Percentiles rank a stretch among this genome's conserved stretches.
Evolutionary conservation across 2,329 filamentous ascomycete species (phyloP).

Genomic region (Daldinia eschscholtzii): DNA sequence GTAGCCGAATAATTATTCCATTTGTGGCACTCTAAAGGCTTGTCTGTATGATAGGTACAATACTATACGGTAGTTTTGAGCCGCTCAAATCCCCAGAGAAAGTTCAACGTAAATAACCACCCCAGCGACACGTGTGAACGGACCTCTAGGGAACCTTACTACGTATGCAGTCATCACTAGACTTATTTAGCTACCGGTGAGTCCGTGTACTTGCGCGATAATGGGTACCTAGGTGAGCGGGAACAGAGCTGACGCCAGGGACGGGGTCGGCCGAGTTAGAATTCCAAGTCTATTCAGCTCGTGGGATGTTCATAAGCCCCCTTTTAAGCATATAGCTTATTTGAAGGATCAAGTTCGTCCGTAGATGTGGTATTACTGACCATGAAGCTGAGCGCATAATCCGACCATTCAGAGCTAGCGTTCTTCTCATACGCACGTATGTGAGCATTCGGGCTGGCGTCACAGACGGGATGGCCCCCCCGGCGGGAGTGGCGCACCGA

Average conservation of each 20-base stretch:
- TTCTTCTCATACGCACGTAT: constrained; percentile 23
- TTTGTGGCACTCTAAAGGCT: constrained; percentile 14
- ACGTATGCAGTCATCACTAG: constrained; percentile 5
- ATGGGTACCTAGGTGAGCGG: constrained; percentile 7
- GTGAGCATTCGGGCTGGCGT: constrained; percentile 27
- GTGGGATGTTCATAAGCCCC: constrained; percentile 14
- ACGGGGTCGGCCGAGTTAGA: constrained; percentile 13
- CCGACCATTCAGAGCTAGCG: constrained; percentile 2
- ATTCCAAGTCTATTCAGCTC: constrained; percentile 33
- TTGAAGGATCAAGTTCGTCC: constrained; percentile 10
- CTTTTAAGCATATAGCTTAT: constrained; percentile 2
- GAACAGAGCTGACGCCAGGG: constrained; percentile 33
- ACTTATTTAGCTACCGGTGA: constrained; percentile 9
- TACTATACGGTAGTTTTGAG: background rate
- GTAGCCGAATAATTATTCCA: constrained; percentile 16
- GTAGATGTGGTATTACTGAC: constrained; percentile 15
- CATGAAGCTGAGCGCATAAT: constrained; percentile 23
- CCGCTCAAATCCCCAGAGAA: background rate
- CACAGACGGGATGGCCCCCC: constrained; percentile 31
- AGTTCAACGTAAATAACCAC: background rate
- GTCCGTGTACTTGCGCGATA: constrained; percentile 14
- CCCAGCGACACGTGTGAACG: background rate
- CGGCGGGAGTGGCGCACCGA: constrained; percentile 40
- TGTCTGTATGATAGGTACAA: background rate
- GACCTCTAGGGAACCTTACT: constrained; percentile 6